phyloP scores from a whole-genome alignment of 2,329 filamentous ascomycete genomes.

The Blastomyces gilchristii region DNA sequence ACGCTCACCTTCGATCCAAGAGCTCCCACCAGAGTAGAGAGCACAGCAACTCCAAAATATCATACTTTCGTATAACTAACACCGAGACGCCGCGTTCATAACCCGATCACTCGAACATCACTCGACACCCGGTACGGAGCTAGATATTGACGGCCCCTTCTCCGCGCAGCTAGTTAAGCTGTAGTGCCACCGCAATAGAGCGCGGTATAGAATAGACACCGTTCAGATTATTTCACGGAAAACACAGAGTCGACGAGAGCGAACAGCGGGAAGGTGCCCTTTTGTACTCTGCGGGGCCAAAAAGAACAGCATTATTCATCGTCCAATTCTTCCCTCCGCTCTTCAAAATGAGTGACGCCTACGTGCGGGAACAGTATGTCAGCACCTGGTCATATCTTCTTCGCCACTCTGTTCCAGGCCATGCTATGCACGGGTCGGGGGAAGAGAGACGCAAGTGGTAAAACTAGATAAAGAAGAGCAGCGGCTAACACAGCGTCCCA shows the following conservation, averaged over 20 bases:
- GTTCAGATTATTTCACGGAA: not conserved
- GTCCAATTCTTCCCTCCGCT: not conserved
- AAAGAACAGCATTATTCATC: not conserved
- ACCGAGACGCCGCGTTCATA: too few relatives aligned
- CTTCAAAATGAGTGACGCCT: conserved; percentile 58
- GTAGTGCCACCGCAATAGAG: not conserved
- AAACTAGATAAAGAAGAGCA: not conserved
- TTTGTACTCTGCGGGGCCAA: not conserved
- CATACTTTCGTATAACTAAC: too few relatives aligned
- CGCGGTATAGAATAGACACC: not conserved
- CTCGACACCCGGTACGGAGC: too few relatives aligned
- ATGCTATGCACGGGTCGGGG: not conserved
- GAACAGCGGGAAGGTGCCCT: not conserved
- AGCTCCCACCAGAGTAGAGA: too few relatives aligned
- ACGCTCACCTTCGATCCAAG: too few relatives aligned
- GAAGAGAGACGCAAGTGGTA: not conserved
- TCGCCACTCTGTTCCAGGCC: not conserved
- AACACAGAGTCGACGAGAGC: not conserved
- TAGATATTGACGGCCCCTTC: not conserved
- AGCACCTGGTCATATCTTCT: conserved; percentile 5
- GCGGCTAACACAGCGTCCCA: not conserved
- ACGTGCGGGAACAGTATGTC: conserved; percentile 59
- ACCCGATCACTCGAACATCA: too few relatives aligned
- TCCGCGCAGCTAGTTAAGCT: not conserved
- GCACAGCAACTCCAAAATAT: too few relatives aligned